Conservation (phyloP, 768 basidiomycete species). For the Porphyrellus cyaneotinctus region DNA sequence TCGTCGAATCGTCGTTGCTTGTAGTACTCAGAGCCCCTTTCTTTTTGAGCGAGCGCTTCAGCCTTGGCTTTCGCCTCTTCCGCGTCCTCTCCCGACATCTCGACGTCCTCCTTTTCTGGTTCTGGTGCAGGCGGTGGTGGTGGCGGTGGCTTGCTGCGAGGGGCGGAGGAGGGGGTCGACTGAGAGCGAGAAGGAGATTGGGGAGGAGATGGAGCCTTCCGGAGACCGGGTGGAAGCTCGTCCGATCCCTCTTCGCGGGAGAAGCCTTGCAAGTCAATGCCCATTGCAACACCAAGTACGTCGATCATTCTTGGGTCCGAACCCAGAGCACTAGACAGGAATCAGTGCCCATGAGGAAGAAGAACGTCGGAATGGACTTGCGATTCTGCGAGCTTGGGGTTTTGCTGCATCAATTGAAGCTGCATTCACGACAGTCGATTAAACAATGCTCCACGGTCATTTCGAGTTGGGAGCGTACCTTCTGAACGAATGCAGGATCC, state of each 20-base stretch:
- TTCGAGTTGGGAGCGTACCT: constrained; percentile 33
- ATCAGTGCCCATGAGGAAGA: constrained; percentile 5
- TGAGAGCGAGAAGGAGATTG: constrained; percentile 27
- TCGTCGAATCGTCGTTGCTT: constrained; percentile 79
- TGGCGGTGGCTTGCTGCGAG: constrained; percentile 37
- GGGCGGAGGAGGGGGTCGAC: constrained; percentile 39
- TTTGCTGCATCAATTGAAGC: constrained; percentile 64
- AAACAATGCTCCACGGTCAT: not conserved
- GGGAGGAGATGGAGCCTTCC: constrained; percentile 23
- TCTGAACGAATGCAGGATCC: constrained; percentile 78
- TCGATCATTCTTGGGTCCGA: constrained; percentile 89
- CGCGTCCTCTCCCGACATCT: constrained; percentile 61
- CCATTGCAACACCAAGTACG: constrained; percentile 89
- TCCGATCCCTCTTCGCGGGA: constrained; percentile 80
- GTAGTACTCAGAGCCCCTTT: constrained; percentile 74
- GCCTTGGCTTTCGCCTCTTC: constrained; percentile 73
- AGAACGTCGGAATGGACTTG: constrained; percentile 25
- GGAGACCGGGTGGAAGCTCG: constrained; percentile 64
- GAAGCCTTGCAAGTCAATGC: constrained; percentile 87
- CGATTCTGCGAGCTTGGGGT: constrained; percentile 61
- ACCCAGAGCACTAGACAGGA: constrained; percentile 45
- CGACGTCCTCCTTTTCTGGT: constrained; percentile 54
- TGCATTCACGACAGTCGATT: constrained; percentile 22
- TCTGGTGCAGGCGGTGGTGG: constrained; percentile 38
- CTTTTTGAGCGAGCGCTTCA: constrained; percentile 76